These are phyloP conservation scores for Ensete glaucum DNA, from an alignment of 176 grass and related monocot species.

Conservation along the genomic window DNA sequence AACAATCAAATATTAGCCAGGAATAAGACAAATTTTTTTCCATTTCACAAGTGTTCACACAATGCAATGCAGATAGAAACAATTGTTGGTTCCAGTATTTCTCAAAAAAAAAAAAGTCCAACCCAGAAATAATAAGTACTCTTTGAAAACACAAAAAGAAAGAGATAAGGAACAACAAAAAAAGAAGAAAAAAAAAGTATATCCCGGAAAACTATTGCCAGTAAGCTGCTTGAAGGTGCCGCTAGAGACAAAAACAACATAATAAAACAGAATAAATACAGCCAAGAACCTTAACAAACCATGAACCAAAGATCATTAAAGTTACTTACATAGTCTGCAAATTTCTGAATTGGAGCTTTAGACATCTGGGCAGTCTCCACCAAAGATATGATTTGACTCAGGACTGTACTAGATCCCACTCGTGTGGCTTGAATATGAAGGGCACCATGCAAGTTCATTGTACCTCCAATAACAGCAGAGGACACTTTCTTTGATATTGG, in stretches of 20 bases:
- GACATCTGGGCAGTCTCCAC: constrained; percentile 98
- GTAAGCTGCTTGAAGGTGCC: not conserved
- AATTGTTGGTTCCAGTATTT: not conserved
- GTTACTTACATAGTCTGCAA: constrained; percentile 70
- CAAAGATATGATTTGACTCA: constrained; percentile 97
- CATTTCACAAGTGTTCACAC: not conserved
- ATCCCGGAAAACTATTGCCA: not conserved
- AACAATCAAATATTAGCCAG: not conserved
- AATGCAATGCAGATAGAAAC: not conserved
- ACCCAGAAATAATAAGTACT: not conserved
- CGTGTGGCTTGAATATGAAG: constrained; percentile 89
- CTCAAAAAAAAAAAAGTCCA: not conserved
- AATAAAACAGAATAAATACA: not conserved
- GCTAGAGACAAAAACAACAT: not conserved
- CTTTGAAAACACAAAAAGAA: not conserved
- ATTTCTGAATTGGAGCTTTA: constrained; percentile 98
- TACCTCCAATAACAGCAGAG: constrained; percentile 70
- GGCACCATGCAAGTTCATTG: constrained; percentile 86
- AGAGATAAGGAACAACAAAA: not conserved
- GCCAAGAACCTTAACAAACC: not conserved
- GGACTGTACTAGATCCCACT: constrained; percentile 81
- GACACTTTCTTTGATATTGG: constrained; percentile 70
- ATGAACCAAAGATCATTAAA: not conserved
- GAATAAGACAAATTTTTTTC: not conserved
- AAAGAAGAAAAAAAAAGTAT: not conserved